These are phyloP conservation scores for Gracilaria domingensis DNA, from an alignment of 23 red algal species.

Conservation along the genomic window DNA sequence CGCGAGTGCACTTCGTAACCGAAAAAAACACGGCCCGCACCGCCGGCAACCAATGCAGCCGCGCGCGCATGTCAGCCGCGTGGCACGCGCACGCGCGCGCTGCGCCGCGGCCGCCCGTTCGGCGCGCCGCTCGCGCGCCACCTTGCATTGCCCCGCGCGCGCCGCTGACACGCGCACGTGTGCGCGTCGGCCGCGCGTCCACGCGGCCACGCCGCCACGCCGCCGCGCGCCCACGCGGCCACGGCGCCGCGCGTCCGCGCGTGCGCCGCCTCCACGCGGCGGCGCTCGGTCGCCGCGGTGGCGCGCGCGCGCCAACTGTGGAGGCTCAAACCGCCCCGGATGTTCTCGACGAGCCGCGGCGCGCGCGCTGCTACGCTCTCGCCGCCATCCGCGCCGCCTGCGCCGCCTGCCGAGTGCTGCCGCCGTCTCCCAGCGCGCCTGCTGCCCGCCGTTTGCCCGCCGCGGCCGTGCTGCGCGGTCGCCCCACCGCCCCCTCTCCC, in stretches of 20 bases:
- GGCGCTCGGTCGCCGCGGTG: neutral
- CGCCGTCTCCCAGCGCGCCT: no score
- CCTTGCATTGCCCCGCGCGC: neutral
- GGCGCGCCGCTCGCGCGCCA: neutral
- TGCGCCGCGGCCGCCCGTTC: neutral
- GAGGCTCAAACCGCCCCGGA: neutral
- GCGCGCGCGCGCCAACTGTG: neutral
- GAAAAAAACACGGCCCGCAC: neutral
- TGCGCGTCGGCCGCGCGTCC: neutral
- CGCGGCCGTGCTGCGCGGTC: neutral
- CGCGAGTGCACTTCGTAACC: no score
- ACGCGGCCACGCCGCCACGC: neutral
- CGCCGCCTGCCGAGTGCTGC: no score
- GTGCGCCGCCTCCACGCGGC: neutral
- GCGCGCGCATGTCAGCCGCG: conserved; percentile 36
- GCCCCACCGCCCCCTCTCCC: neutral
- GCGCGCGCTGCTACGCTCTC: no score
- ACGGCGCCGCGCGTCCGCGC: neutral
- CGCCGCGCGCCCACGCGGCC: neutral
- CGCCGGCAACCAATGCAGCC: conserved; percentile 2
- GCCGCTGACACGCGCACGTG: neutral
- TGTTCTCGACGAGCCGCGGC: neutral
- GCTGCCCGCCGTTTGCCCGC: no score
- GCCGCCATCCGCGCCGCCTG: no score
- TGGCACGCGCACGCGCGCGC: conserved; percentile 1